phyloP scores from a whole-genome alignment of 164 flowering plant genomes.

The Taxillus chinensis region DNA sequence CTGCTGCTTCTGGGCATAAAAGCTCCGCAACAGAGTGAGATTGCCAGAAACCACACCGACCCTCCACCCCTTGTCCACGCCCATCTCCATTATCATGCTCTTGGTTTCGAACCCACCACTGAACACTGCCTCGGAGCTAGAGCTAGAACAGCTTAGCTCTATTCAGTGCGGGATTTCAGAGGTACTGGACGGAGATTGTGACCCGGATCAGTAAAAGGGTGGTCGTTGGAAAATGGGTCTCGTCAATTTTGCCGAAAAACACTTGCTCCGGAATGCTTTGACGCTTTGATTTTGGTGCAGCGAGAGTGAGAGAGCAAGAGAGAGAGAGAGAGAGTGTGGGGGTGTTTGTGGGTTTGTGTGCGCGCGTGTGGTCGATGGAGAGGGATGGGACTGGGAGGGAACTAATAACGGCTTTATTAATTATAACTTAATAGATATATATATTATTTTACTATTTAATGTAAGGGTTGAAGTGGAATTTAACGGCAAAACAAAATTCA shows the following conservation, averaged over 20 bases:
- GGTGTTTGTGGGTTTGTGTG: neutral
- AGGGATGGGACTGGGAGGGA: too few species aligned
- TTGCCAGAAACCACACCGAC: conserved; percentile 17
- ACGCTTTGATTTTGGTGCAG: neutral
- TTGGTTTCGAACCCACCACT: neutral
- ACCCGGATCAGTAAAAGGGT: too few species aligned
- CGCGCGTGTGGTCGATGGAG: neutral
- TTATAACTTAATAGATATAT: too few species aligned
- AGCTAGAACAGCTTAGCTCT: too few species aligned
- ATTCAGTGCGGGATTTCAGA: neutral
- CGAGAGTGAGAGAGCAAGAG: neutral
- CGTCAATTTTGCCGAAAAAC: too few species aligned
- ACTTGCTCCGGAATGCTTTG: too few species aligned
- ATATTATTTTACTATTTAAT: too few species aligned
- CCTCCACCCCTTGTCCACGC: conserved; percentile 22
- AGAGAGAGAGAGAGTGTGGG: neutral
- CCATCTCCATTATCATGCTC: conserved; percentile 13
- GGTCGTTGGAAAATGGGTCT: too few species aligned
- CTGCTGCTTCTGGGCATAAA: neutral
- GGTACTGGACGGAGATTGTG: neutral
- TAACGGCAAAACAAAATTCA: too few species aligned
- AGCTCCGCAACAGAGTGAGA: conserved; percentile 12
- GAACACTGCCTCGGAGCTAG: neutral
- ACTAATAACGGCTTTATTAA: too few species aligned
- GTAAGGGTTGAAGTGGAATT: too few species aligned